Evolutionary conservation across 768 basidiomycete genomes (phyloP).

Genomic region (Tricholoma matsutake): DNA sequence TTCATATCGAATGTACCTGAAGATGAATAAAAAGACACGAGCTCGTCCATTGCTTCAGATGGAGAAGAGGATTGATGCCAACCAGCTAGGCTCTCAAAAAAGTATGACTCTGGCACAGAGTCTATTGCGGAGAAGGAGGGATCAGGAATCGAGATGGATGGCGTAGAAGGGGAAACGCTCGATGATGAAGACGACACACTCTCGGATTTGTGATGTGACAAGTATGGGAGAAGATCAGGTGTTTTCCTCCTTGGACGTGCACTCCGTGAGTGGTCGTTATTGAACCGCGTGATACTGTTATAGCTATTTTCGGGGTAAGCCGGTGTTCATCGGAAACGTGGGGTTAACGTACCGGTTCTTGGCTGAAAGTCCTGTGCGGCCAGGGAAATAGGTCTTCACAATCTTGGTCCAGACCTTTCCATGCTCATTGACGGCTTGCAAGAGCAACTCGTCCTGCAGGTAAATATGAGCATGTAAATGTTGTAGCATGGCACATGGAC

Average conservation of each 20-base stretch:
- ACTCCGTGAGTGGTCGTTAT: conserved; percentile 35
- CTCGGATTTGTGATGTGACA: conserved; percentile 30
- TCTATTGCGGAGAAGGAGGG: conserved; percentile 21
- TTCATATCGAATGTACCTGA: conserved; percentile 16
- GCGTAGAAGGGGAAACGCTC: conserved; percentile 40
- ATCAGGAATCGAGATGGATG: conserved; percentile 25
- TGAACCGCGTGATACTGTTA: conserved; percentile 51
- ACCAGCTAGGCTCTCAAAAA: conserved; percentile 19
- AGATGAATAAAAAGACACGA: conserved; percentile 16
- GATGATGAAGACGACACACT: conserved; percentile 38
- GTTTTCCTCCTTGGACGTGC: conserved; percentile 36
- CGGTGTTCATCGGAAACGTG: background rate
- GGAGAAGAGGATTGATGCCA: conserved; percentile 22
- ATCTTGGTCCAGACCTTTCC: conserved; percentile 64
- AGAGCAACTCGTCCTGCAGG: conserved; percentile 47
- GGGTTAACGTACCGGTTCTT: conserved; percentile 48
- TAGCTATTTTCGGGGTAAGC: conserved; percentile 33
- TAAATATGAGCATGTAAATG: conserved; percentile 7
- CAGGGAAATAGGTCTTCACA: conserved; percentile 58
- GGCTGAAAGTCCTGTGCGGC: conserved; percentile 54
- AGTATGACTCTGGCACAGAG: conserved; percentile 19
- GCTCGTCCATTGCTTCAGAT: conserved; percentile 10
- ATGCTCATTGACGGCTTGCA: conserved; percentile 51
- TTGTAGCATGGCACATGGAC: background rate
- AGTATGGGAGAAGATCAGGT: conserved; percentile 28